Evolutionary conservation across 2,329 filamentous ascomycete species (phyloP).

Genomic region (Ilyonectria destructans): DNA sequence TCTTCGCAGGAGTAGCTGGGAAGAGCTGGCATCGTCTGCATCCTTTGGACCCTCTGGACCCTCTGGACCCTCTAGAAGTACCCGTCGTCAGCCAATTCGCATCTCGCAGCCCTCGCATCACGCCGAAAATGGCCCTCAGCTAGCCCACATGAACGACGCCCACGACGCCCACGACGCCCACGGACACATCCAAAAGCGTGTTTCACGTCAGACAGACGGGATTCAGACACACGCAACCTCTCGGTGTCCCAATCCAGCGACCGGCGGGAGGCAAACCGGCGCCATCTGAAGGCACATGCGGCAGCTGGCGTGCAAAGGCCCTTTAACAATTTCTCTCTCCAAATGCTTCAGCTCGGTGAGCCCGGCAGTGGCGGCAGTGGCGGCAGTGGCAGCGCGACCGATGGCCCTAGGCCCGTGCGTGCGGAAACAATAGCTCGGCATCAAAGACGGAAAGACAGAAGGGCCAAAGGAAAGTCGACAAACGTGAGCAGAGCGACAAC

Average conservation of each 20-base stretch:
- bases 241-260: constrained; percentile 36
- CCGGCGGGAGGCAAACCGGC: constrained; percentile 19
- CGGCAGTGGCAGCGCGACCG: neutral
- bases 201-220: constrained; percentile 4
- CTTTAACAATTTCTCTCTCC: neutral
- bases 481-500: neutral
- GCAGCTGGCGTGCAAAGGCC: neutral
- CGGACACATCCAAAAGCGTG: constrained; percentile 11
- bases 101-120: neutral
- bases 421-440: neutral
- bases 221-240: constrained; percentile 21
- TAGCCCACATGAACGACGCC: constrained; percentile 8
- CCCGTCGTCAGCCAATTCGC: constrained; percentile 15
- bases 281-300: constrained; percentile 11
- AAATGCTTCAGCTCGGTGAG: neutral
- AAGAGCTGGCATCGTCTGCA: neutral
- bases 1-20: constrained; percentile 25
- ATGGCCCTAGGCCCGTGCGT: neutral
- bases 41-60: neutral
- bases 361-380: constrained; percentile 3
- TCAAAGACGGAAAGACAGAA: neutral
- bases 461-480: constrained; percentile 8
- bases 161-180: neutral
- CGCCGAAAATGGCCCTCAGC: constrained; percentile 2
- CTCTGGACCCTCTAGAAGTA: neutral